Base-by-base conservation (phyloP, 306 rosid genomes). In the Canavalia gladiata region DNA sequence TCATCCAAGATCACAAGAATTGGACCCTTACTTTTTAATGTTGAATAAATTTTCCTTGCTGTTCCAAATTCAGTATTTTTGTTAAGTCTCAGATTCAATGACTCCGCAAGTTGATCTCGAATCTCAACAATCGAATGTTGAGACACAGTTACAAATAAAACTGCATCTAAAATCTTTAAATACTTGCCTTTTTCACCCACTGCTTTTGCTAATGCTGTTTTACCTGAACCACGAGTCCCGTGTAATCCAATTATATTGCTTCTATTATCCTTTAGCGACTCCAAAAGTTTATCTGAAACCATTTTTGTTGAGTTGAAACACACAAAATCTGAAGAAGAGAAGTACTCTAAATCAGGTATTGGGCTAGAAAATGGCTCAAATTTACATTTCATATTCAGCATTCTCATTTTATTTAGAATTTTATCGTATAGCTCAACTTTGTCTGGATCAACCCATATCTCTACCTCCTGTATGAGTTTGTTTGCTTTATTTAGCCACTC, bases 201-300 rank as follows among this genome's bases (percentile, higher is more conserved):
- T 18, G 25, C 25, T 18, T 18, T 18, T 18, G 13, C 76, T 42
- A 71, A 12, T 10, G 10, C 33, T 50, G 76, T 71, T 34, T 49
- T 71, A 2, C 76, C 76, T 11, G 76, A 49, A 2, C 76, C 76
- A 0, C 76, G 58, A 45, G 47, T 71, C 31, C 76, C 76, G 6
- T 50, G 33, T 31, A 71, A n/a, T 50, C 59, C 75, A 18, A 69
- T 69, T 11, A 69, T 47, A 13, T 10, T 8, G 75, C 4, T 2
- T 2, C 39, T 71, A 31, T 50, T 60, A 50, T 71, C 60, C 7
- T 13, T 30, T 25, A 71, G 10, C n/a, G 76, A 59, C 59, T 71
- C 47, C 60, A 71, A 31, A 12, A 71, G 29, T 50, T 71, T 59
- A 31, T 12, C 10, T 3, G 43, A 49, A 50, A 60, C 76, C 0